Conservation (phyloP, 2,329 filamentous ascomycete species). For the Simplicillium aogashimaense region DNA sequence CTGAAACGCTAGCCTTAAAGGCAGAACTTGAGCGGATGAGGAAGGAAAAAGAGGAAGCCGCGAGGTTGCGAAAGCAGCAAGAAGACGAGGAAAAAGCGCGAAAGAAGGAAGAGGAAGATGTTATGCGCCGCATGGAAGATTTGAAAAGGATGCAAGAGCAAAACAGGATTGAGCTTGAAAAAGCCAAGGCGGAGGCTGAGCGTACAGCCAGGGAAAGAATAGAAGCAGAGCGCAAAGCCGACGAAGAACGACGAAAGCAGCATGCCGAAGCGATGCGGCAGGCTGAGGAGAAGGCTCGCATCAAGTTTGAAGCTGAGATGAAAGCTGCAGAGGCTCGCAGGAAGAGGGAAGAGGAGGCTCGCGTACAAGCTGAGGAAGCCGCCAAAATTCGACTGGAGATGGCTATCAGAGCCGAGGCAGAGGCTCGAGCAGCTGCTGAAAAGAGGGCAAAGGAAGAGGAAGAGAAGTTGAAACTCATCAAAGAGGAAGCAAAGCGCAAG, state of each 20-base stretch:
- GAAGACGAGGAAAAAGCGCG: slow-evolving; percentile 21
- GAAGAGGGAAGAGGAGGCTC: slow-evolving; percentile 27
- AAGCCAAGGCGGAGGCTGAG: slow-evolving; percentile 35
- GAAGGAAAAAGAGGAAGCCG: slow-evolving; percentile 28
- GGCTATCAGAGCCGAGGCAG: slow-evolving; percentile 29
- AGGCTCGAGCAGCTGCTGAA: slow-evolving; percentile 31
- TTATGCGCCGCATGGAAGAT: slow-evolving; percentile 30
- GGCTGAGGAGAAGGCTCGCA: slow-evolving; percentile 25
- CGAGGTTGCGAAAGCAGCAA: slow-evolving; percentile 17
- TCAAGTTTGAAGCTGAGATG: slow-evolving; percentile 28
- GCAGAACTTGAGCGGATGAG: slow-evolving; percentile 38
- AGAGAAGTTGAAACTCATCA: slow-evolving; percentile 24
- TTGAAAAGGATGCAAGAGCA: slow-evolving; percentile 31
- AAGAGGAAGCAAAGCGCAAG: slow-evolving; percentile 26
- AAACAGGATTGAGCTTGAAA: slow-evolving; percentile 35
- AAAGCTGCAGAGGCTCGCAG: slow-evolving; percentile 32
- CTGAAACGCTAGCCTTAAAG: background rate
- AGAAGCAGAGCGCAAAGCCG: slow-evolving; percentile 31
- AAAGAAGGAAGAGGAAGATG: slow-evolving; percentile 33
- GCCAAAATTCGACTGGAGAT: slow-evolving; percentile 30
- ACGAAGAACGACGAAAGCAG: slow-evolving; percentile 31
- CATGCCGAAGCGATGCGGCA: slow-evolving; percentile 23
- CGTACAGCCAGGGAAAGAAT: slow-evolving; percentile 32
- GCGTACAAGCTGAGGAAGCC: slow-evolving; percentile 35
- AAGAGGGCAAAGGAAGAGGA: slow-evolving; percentile 31